Evolutionary conservation across 257 asterid genomes (phyloP).

Genomic region (Salvia hispanica): DNA sequence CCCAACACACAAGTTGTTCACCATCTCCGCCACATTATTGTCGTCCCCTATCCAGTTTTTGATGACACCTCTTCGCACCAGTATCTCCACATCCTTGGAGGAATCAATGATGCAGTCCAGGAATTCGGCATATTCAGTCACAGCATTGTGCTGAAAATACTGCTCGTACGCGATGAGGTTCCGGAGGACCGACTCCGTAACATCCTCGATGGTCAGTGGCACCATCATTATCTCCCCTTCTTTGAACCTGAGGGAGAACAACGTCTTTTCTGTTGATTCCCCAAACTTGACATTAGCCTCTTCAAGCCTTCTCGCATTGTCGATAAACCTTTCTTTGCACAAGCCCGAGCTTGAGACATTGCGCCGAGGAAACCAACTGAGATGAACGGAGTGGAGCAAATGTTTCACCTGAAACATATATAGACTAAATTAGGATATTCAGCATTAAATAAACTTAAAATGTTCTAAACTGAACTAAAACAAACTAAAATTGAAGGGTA

Average conservation of each 20-base stretch:
- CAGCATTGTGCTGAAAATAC: neutral
- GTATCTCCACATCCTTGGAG: constrained; percentile 8
- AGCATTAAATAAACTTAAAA: too few species aligned
- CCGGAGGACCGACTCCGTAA: constrained; percentile 13
- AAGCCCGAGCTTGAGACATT: neutral
- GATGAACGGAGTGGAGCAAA: constrained; percentile 34
- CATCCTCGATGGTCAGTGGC: constrained; percentile 1
- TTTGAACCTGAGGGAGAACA: constrained; percentile 3
- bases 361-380: constrained; percentile 21
- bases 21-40: constrained; percentile 18
- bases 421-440: too few species aligned
- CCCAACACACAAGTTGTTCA: constrained; percentile 34
- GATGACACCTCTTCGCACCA: neutral
- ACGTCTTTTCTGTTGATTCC: neutral
- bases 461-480: too few species aligned
- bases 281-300: constrained; percentile 32
- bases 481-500: too few species aligned
- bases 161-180: constrained; percentile 27
- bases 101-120: constrained; percentile 26
- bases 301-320: constrained; percentile 29
- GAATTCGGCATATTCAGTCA: neutral
- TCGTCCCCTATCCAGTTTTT: constrained; percentile 16
- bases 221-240: neutral
- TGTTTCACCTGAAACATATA: too few species aligned
- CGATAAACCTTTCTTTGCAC: neutral